Conservation (phyloP, 2,329 filamentous ascomycete species). For the Fusarium sp. region DNA sequence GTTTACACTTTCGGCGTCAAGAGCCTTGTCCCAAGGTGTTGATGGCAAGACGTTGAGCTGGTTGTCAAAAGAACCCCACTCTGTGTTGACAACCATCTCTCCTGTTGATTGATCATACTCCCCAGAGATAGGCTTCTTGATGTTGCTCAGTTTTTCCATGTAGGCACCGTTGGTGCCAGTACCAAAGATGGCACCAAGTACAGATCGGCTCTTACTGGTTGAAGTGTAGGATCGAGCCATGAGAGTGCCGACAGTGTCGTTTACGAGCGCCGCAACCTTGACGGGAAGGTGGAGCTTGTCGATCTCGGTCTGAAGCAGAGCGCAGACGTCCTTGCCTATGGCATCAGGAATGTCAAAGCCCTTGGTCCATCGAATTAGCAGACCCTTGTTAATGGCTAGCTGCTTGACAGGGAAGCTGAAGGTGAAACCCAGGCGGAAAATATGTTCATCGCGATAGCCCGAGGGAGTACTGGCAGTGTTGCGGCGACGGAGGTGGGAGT, state of each 20-base stretch:
- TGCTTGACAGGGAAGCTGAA: slow-evolving; percentile 98
- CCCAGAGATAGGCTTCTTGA: slow-evolving; percentile 78
- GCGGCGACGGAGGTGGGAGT: slow-evolving; percentile 71
- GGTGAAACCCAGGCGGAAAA: slow-evolving; percentile 97
- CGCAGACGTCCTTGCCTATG: slow-evolving; percentile 92
- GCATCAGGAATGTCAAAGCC: slow-evolving; percentile 97
- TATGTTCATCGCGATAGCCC: slow-evolving; percentile 73
- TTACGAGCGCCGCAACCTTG: slow-evolving; percentile 93
- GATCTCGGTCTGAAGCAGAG: slow-evolving; percentile 86
- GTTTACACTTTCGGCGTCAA: slow-evolving; percentile 85
- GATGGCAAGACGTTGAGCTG: slow-evolving; percentile 85
- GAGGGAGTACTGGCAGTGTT: slow-evolving; percentile 65
- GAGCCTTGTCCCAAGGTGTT: slow-evolving; percentile 80
- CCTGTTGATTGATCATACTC: slow-evolving; percentile 82
- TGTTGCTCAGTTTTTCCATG: slow-evolving; percentile 86
- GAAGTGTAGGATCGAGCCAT: slow-evolving; percentile 98
- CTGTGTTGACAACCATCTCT: slow-evolving; percentile 97
- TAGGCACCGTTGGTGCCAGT: slow-evolving; percentile 98
- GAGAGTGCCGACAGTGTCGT: slow-evolving; percentile 95
- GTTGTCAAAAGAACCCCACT: slow-evolving; percentile 99
- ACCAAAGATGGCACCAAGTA: slow-evolving; percentile 96
- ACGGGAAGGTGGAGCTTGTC: slow-evolving; percentile 87
- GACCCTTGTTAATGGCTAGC: slow-evolving; percentile 92
- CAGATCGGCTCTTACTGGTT: slow-evolving; percentile 82
- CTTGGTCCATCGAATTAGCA: slow-evolving; percentile 96